Evolutionary conservation across 768 basidiomycete genomes (phyloP).

Genomic region (Phanerochaete carnosa): DNA sequence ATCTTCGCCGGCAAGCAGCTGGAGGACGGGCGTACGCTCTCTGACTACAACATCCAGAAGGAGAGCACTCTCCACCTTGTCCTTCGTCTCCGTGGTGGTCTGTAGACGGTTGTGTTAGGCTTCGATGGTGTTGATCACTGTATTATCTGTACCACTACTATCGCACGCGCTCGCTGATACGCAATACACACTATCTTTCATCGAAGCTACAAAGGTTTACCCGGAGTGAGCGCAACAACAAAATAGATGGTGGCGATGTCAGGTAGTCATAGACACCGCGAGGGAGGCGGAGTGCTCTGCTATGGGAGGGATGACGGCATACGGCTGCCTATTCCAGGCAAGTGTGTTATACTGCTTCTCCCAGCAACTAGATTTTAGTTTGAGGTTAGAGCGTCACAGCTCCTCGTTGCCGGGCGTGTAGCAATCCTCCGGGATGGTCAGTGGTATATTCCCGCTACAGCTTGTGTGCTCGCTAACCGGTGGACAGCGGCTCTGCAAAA

Average conservation of each 20-base stretch:
- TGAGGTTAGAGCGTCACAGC: neutral
- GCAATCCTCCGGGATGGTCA: no score
- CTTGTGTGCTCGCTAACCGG: neutral
- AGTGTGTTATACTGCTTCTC: neutral
- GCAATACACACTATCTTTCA: neutral
- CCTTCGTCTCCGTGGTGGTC: slow-evolving; percentile 49
- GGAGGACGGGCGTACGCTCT: slow-evolving; percentile 46
- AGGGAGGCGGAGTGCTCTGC: neutral
- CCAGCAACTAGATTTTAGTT: neutral
- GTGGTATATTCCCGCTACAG: neutral
- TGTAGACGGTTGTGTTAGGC: slow-evolving; percentile 5
- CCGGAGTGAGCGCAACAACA: neutral
- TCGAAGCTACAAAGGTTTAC: neutral
- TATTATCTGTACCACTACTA: slow-evolving; percentile 1
- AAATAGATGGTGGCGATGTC: neutral
- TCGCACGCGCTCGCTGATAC: neutral
- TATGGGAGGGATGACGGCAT: neutral
- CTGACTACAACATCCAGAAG: slow-evolving; percentile 32
- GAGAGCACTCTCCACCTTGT: slow-evolving; percentile 32
- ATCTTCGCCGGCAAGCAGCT: slow-evolving; percentile 78
- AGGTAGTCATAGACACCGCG: neutral
- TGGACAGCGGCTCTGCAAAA: neutral
- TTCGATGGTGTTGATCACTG: neutral
- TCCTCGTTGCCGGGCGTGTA: neutral
- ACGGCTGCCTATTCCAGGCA: neutral